Base-by-base conservation (phyloP, 2,329 filamentous ascomycete genomes). In the Dothistroma pini region DNA sequence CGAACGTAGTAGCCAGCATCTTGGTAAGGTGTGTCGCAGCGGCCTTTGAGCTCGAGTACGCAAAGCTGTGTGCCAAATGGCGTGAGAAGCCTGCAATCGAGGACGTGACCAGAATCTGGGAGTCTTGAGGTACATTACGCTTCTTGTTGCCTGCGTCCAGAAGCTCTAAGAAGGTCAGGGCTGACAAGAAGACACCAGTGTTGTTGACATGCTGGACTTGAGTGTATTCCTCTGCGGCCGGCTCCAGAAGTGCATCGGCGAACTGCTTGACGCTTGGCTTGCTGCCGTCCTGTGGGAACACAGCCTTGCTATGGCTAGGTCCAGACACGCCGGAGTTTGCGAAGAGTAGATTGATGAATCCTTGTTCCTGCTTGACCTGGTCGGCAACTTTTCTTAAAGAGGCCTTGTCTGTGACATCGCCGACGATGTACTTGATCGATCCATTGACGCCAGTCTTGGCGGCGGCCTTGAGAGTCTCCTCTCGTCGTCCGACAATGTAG, bases 401-500 rank as follows among this genome's bases (percentile, higher is more conserved):
- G 1, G 72, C 73, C 69, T 79, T 77, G 62, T 75, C 76, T 50
- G 77, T 75, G 16, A 81, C 77, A 63, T 82, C 79, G 49, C 76
- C 78, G 1, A 72, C 70, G 54, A 82, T 63, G 1, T 79, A 76
- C 35, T 78, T 74, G 64, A 82, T 80, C 51, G 67, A 75, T 56
- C 67, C 72, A 52, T 76, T 74, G 8, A 68, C 62, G 22, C 66
- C 71, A 11, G 71, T 69, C 29, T 74, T 65, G 4, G 80, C 78
- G 9, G 80, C 80, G n/a, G 73, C 72, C 49, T 80, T 71, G 32
- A 84, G 75, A 1, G 72, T 69, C 14, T 80, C 75, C 62, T 74
- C 70, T 1, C 81, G 79, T 1, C 81, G 77, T n/a, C 81, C 81
- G 11, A 83, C 71, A 58, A 84, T 81, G 70, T 83, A 84, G 51